These are phyloP conservation scores for Elsinoe necatrix DNA, from an alignment of 2,329 filamentous ascomycete species.

Conservation along the genomic window DNA sequence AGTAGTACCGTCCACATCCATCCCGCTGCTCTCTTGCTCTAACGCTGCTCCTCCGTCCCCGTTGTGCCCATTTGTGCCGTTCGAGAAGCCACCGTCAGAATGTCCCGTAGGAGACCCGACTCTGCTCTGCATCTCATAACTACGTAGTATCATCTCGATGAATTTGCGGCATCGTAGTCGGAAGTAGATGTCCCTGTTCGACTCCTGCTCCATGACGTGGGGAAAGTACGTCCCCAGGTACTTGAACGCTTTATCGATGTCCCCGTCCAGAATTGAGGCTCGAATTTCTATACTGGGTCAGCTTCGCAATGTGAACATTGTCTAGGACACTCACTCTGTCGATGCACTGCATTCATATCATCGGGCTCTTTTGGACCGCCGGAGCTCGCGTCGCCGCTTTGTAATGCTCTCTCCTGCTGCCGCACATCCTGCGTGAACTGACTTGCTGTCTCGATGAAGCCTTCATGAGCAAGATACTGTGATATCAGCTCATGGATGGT, in stretches of 20 bases:
- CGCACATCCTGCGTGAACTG: constrained; percentile 79
- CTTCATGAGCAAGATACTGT: constrained; percentile 89
- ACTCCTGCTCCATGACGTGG: constrained; percentile 58
- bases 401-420: constrained; percentile 60
- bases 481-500: constrained; percentile 75
- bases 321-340: constrained; percentile 58
- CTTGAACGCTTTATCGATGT: constrained; percentile 85
- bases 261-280: constrained; percentile 76
- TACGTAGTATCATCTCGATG: constrained; percentile 81
- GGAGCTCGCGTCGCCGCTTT: constrained; percentile 19
- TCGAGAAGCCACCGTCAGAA: constrained; percentile 29
- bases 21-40: constrained; percentile 22
- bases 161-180: constrained; percentile 83
- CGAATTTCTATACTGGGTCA: constrained; percentile 59
- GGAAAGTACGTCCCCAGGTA: constrained; percentile 72
- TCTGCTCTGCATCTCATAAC: constrained; percentile 51
- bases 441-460: constrained; percentile 85
- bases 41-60: constrained; percentile 12
- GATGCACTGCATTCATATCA: constrained; percentile 75
- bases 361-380: constrained; percentile 49
- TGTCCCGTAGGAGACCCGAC: neutral
- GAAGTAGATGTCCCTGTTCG: constrained; percentile 77
- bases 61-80: constrained; percentile 25
- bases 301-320: neutral
- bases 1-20: constrained; percentile 41